Evolutionary conservation across 441 rosid species (phyloP).

Genomic region (Erysimum cheiri): DNA sequence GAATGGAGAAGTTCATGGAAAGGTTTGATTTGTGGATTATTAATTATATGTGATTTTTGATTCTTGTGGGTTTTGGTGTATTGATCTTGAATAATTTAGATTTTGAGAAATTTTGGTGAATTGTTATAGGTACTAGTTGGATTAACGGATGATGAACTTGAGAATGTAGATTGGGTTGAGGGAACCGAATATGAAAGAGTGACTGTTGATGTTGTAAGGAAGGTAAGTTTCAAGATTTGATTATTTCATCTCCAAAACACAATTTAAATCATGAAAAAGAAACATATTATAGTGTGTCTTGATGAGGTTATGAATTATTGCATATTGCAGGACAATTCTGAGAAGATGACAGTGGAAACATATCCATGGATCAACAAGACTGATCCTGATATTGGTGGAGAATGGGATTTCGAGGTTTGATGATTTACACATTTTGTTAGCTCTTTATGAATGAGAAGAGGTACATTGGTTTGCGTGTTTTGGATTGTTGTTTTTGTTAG

Average conservation of each 20-base stretch:
- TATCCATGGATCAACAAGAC: conserved; percentile 65
- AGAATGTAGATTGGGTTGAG: conserved; percentile 69
- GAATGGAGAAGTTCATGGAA: conserved; percentile 61
- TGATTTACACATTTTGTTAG: neutral
- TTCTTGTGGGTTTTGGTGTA: neutral
- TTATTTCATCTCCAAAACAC: neutral
- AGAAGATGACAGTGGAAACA: conserved; percentile 57
- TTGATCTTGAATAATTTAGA: neutral
- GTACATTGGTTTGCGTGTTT: neutral
- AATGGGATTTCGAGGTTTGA: conserved; percentile 85
- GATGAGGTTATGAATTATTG: conserved; percentile 11
- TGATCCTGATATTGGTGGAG: conserved; percentile 78
- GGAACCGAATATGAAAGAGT: conserved; percentile 76
- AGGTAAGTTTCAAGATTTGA: conserved; percentile 44
- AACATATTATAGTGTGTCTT: neutral
- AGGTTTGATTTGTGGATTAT: conserved; percentile 41
- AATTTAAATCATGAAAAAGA: neutral
- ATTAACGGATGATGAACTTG: conserved; percentile 64
- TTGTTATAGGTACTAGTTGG: conserved; percentile 67
- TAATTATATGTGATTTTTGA: neutral
- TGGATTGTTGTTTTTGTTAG: conserved; percentile 41
- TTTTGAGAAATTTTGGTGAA: neutral
- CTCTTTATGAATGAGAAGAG: neutral
- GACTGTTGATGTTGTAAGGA: conserved; percentile 53
- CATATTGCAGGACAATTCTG: conserved; percentile 53